Conservation (phyloP, 2,329 filamentous ascomycete species). For the Knufia fluminis region DNA sequence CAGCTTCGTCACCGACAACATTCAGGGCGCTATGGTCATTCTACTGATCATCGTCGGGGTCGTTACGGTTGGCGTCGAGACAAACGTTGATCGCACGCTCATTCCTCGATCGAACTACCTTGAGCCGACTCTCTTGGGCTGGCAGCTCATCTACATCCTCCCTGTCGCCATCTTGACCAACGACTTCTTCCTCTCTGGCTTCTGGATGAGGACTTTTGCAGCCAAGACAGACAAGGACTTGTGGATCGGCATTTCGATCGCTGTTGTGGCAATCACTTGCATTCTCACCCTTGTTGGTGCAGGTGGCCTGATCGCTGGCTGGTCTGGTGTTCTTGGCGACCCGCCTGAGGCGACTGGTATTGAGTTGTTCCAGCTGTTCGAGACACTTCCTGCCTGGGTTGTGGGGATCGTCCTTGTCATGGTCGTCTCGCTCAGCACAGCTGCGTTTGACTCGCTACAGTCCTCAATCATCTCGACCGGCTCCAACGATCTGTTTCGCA, state of each 20-base stretch:
- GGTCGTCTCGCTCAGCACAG: slow-evolving; percentile 65
- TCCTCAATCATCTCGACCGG: slow-evolving; percentile 77
- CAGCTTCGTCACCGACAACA: slow-evolving; percentile 73
- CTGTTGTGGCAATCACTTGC: slow-evolving; percentile 54
- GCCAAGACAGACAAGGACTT: slow-evolving; percentile 69
- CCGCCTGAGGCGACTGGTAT: slow-evolving; percentile 54
- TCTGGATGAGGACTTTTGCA: slow-evolving; percentile 77
- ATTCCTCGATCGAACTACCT: slow-evolving; percentile 61
- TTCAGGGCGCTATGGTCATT: slow-evolving; percentile 71
- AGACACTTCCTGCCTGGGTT: slow-evolving; percentile 68
- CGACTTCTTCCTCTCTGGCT: slow-evolving; percentile 76
- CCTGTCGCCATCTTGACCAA: slow-evolving; percentile 74
- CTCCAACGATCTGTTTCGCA: slow-evolving; percentile 77
- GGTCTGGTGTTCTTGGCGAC: slow-evolving; percentile 62
- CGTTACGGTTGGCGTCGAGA: slow-evolving; percentile 68
- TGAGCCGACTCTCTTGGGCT: slow-evolving; percentile 62
- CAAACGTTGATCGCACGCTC: slow-evolving; percentile 59
- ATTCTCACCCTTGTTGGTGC: slow-evolving; percentile 65
- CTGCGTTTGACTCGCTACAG: slow-evolving; percentile 72
- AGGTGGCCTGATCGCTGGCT: slow-evolving; percentile 65
- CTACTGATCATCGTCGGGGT: slow-evolving; percentile 65
- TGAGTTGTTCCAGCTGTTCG: slow-evolving; percentile 66
- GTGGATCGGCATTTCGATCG: slow-evolving; percentile 62
- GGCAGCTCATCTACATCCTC: slow-evolving; percentile 78
- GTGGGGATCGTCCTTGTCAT: slow-evolving; percentile 73